phyloP scores from a whole-genome alignment of 352 stramenopile genomes.

The Pilasporangium apinafurcum region DNA sequence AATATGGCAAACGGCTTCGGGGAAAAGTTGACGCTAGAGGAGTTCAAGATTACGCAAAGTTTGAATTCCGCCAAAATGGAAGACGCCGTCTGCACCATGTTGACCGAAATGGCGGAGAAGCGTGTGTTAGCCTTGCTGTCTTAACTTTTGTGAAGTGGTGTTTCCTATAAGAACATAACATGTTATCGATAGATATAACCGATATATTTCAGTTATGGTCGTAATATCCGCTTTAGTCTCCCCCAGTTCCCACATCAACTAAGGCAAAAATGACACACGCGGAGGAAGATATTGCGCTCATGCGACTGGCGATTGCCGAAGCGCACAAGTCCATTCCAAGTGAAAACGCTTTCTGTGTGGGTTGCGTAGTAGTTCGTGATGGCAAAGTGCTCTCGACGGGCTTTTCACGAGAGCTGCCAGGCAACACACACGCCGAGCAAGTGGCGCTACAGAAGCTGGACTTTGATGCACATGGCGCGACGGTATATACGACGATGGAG shows the following conservation, averaged over 20 bases:
- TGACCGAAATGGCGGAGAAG: conserved; percentile 35
- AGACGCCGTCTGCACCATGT: conserved; percentile 43
- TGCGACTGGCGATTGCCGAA: conserved; percentile 75
- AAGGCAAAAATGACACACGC: background rate
- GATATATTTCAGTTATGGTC: no score
- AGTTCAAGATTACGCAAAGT: conserved; percentile 79
- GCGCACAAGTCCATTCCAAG: conserved; percentile 68
- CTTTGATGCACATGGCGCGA: conserved; percentile 55
- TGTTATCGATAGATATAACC: no score
- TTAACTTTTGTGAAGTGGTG: no score
- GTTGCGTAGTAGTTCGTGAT: conserved; percentile 68
- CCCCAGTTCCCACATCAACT: no score
- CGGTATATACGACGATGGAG: conserved; percentile 89
- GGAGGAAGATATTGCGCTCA: conserved; percentile 40
- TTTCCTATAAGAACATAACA: no score
- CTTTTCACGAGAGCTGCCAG: conserved; percentile 80
- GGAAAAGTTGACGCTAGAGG: conserved; percentile 67
- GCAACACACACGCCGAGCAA: conserved; percentile 88
- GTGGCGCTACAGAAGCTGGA: conserved; percentile 77
- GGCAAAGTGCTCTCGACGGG: conserved; percentile 53
- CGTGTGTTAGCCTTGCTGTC: no score
- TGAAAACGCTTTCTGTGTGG: conserved; percentile 77
- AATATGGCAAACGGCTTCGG: conserved; percentile 86
- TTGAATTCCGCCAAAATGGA: conserved; percentile 68
- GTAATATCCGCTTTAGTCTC: no score